Evolutionary conservation across 495 filamentous ascomycete genomes (phyloP), one percentile per base, ranked within the genome.

Genomic region (Aspergillus taichungensis): DNA sequence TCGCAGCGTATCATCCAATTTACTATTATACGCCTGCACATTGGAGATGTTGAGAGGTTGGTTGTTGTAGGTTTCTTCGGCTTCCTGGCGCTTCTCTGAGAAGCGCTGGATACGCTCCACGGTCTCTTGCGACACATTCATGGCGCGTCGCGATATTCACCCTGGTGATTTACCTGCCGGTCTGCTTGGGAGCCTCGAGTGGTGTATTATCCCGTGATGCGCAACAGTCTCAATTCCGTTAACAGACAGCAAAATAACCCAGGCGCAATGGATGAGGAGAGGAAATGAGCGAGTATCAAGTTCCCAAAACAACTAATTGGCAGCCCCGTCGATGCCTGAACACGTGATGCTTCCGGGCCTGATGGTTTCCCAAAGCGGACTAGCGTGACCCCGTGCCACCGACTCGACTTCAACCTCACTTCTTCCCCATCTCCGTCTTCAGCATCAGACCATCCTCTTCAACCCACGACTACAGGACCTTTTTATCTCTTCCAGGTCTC

Each of bases 1-100:
- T 47, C 72, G 68, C 30, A 89, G 40, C 1, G 85, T 86, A 6
- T 72, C 70, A 42, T 85, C 79, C 11, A 92, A 60, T 53, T 77
- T 77, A 37, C 50, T 60, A 31, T 65, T 60, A 51, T 74, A 74
- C 13, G 52, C 55, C 43, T 68, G 62, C 27, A 70, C 37, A 34
- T 56, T 58, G 13, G 62, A 58, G 24, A 53, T 41, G 44, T 56
- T 63, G 29, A 66, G 54, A 27, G 56, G 62, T 37, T 67, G 57
- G 13, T 56, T 42, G 29, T 51, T 53, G 41, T 66, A 62, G 43
- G 62, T 56, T 9, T 49, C 54, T 47, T 73, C 67, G 13, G 56
- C 61, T 14, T 61, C 56, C 37, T 56, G 59, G 32, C 69, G 66
- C 27, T 63, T 64, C 14, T 66, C 43, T 7, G 52, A 57, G 28